Evolutionary conservation across 2,329 filamentous ascomycete genomes (phyloP).

Genomic region (Coniella lustricola): DNA sequence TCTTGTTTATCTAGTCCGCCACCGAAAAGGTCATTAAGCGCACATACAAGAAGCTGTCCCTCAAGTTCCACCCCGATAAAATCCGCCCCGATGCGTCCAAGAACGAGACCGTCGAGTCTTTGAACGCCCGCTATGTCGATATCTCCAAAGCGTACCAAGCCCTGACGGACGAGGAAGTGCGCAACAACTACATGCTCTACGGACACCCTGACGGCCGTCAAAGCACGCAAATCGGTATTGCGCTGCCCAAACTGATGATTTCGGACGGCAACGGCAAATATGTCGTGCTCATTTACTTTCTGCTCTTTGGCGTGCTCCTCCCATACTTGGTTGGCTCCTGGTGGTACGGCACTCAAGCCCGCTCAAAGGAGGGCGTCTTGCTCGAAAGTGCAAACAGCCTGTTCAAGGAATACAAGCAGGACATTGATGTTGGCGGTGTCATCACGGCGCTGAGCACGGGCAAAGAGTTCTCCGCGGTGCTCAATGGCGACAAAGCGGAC

Average conservation of each 20-base stretch:
- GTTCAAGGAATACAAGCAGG: constrained; percentile 87
- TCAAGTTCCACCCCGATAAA: constrained; percentile 91
- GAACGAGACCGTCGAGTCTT: constrained; percentile 78
- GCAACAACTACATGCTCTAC: constrained; percentile 94
- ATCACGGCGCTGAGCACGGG: constrained; percentile 76
- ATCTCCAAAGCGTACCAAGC: constrained; percentile 97
- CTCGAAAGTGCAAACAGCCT: constrained; percentile 91
- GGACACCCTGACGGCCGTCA: constrained; percentile 98
- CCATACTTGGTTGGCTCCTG: constrained; percentile 92
- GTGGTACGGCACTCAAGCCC: constrained; percentile 95
- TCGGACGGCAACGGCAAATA: constrained; percentile 94
- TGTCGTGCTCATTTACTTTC: constrained; percentile 81
- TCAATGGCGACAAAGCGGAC: constrained; percentile 74
- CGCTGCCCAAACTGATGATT: constrained; percentile 85
- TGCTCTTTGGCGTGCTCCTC: constrained; percentile 79
- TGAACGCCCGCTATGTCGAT: constrained; percentile 88
- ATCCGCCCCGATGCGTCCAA: constrained; percentile 72
- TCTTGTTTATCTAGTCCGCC: constrained; percentile 50
- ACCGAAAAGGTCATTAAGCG: constrained; percentile 88
- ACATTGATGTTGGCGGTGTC: constrained; percentile 72
- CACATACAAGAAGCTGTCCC: constrained; percentile 79
- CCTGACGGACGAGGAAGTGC: constrained; percentile 91
- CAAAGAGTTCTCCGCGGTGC: constrained; percentile 71
- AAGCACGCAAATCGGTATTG: constrained; percentile 95
- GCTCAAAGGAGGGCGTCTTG: constrained; percentile 88